Base-by-base conservation (phyloP, 2,329 filamentous ascomycete genomes). In the Aspergillus sp. region DNA sequence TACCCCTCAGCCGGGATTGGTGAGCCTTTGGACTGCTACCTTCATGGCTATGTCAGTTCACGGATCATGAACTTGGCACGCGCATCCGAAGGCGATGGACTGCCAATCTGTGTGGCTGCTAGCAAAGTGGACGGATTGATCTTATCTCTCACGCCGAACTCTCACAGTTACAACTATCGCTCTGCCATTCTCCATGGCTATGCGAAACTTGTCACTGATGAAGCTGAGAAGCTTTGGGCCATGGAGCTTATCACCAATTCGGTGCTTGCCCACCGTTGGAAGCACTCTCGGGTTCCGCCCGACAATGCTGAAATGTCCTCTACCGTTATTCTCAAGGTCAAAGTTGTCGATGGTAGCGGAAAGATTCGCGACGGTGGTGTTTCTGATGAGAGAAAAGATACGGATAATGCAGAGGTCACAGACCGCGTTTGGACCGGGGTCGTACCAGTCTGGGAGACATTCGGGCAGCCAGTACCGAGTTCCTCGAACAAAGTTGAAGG, bases 141-240 rank as follows among this genome's bases (percentile, higher is more conserved):
- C 8, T 84, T 96, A 33, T 84, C 89, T 19, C 82, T 96, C 13
- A 91, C 91, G 0, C 89, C 91, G 12, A 89, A 90, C 77, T 85
- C 84, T 58, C 90, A 96, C 79, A 90, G 85, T 77, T 93, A 91
- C 79, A 93, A 96, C 79, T 96, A 95, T 77, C 89, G 90, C 61
- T 91, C 87, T 40, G 89, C 89, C 11, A 79, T 91, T 8, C 80
- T 95, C 12, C 91, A 93, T 68, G 92, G 91, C 1, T 84, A 87
- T 70, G 91, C 88, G 0, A 79, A 75, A 8, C 73, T 88, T 2
- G 89, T 96, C 6, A 83, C 84, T 2, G 84, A 89, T 59, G 72
- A 76, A 0, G 83, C 81, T 3, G 91, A 96, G 77, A 90, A 90
- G 70, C 70, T 90, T 5, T 95, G 84, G 76, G 91, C 90, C 7